A percentile compares a stretch with the other conserved stretches of the same genome.
Conservation (phyloP, 2,329 filamentous ascomycete genomes). For the Coniochaeta sp. region DNA sequence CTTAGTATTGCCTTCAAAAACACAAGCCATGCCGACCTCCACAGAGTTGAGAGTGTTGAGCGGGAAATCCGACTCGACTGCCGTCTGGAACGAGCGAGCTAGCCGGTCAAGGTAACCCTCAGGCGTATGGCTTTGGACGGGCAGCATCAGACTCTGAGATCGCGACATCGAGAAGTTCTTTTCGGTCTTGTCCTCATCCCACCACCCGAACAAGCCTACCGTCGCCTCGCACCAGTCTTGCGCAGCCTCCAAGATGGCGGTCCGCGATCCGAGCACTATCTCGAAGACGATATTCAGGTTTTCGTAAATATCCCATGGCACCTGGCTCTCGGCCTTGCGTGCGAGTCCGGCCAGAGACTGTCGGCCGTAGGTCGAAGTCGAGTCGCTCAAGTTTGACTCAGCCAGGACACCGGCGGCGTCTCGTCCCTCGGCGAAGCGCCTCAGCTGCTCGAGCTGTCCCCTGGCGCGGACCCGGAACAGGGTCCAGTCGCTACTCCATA, state of each 20-base stretch:
- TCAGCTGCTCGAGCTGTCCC: constrained; percentile 61
- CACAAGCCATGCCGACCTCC: constrained; percentile 74
- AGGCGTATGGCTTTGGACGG: constrained; percentile 38
- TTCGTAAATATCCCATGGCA: constrained; percentile 88
- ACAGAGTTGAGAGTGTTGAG: constrained; percentile 69
- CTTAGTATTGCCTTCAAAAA: constrained; percentile 76
- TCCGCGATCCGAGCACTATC: constrained; percentile 67
- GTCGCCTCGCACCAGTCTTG: constrained; percentile 92
- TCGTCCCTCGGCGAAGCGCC: constrained; percentile 67
- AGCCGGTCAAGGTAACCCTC: constrained; percentile 70
- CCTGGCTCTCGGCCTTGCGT: constrained; percentile 73
- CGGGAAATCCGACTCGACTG: constrained; percentile 62
- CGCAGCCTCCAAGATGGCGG: constrained; percentile 67
- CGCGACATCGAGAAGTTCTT: constrained; percentile 32
- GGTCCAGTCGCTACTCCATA: constrained; percentile 73
- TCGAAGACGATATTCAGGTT: constrained; percentile 74
- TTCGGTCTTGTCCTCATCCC: constrained; percentile 66
- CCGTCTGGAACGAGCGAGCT: constrained; percentile 61
- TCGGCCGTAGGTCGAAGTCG: constrained; percentile 27
- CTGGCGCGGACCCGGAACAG: constrained; percentile 72
- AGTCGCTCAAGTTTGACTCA: constrained; percentile 19
- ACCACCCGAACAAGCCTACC: constrained; percentile 80
- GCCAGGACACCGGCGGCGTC: constrained; percentile 14
- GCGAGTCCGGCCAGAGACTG: constrained; percentile 56
- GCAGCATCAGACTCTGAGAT: constrained; percentile 25